phyloP scores from a whole-genome alignment of 768 basidiomycete species.

The Kwoniella sp. region DNA sequence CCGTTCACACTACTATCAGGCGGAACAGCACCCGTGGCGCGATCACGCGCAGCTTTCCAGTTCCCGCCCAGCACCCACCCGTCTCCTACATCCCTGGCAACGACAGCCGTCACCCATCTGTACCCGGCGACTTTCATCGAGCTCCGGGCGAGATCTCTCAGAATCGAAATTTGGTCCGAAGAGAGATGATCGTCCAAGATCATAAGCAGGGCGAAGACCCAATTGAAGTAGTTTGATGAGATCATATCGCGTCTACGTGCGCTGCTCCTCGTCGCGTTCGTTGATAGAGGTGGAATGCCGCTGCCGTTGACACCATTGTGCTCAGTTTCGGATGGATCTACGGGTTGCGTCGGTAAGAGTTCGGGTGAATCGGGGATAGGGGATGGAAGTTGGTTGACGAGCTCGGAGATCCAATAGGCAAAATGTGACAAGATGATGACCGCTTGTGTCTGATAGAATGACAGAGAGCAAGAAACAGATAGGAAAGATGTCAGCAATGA shows the following conservation, averaged over 20 bases:
- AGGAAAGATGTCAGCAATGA: neutral
- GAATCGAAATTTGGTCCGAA: conserved; percentile 34
- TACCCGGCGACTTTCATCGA: conserved; percentile 43
- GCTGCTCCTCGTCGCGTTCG: neutral
- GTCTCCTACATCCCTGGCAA: conserved; percentile 25
- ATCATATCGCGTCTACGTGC: conserved; percentile 26
- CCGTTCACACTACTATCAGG: conserved; percentile 2
- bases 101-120: conserved; percentile 41
- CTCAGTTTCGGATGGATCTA: neutral
- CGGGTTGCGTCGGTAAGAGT: conserved; percentile 14
- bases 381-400: conserved; percentile 20
- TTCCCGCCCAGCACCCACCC: conserved; percentile 20
- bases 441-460: conserved; percentile 16
- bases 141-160: conserved; percentile 45
- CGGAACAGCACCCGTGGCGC: neutral
- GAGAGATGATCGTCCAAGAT: conserved; percentile 40
- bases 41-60: conserved; percentile 13
- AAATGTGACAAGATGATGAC: conserved; percentile 21
- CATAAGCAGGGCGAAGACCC: conserved; percentile 49
- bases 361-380: conserved; percentile 13
- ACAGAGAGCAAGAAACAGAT: neutral
- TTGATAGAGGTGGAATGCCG: neutral
- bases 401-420: conserved; percentile 21
- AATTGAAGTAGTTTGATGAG: conserved; percentile 36
- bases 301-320: neutral